These are phyloP conservation scores for Neoboletus subvelutipes DNA, from an alignment of 768 basidiomycete species.

Conservation along the genomic window DNA sequence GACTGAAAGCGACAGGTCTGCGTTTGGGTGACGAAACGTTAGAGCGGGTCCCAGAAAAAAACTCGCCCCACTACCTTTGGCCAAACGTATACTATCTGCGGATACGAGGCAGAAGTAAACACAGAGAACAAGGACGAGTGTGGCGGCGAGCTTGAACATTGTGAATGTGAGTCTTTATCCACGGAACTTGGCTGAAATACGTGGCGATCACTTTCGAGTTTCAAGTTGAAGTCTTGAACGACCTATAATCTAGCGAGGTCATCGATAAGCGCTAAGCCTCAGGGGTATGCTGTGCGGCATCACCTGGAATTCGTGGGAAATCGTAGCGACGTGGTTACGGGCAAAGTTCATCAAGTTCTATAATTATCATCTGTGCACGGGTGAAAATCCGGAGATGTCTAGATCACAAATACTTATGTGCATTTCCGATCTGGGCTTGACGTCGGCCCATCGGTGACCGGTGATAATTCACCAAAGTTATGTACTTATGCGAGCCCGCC, in stretches of 20 bases:
- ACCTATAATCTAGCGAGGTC: too few species aligned
- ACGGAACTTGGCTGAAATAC: neutral
- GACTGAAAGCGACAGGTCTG: conserved; percentile 12
- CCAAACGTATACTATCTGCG: conserved; percentile 1
- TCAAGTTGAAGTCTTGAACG: too few species aligned
- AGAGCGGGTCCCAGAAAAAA: neutral
- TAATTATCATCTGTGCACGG: neutral
- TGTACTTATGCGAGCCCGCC: too few species aligned
- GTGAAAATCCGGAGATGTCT: neutral
- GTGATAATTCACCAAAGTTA: too few species aligned
- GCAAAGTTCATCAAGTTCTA: too few species aligned
- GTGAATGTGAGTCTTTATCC: neutral
- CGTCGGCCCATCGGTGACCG: neutral
- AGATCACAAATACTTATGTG: too few species aligned
- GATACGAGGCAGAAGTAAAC: conserved; percentile 1
- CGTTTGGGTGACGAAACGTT: neutral
- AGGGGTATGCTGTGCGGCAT: neutral
- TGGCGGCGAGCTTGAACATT: neutral
- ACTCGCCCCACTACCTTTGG: neutral
- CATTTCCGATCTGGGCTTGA: neutral
- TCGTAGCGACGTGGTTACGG: neutral
- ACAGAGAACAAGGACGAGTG: neutral
- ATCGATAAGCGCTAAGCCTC: too few species aligned
- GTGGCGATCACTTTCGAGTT: neutral
- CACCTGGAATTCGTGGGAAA: neutral